Evolutionary conservation across 208 protist species (phyloP).

Genomic region (Phytomonas sp.): DNA sequence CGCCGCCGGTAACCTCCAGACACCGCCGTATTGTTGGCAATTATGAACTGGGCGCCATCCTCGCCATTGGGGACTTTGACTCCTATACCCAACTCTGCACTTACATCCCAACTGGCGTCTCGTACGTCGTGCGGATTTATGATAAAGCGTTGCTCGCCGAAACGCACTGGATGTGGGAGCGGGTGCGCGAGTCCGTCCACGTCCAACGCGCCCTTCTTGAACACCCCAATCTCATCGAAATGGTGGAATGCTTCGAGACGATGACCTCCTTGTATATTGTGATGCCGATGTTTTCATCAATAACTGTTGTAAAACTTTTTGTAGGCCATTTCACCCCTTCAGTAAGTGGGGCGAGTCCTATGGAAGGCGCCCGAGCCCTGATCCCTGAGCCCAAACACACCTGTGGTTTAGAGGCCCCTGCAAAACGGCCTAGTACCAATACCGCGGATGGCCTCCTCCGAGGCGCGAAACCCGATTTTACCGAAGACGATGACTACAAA

Average conservation of each 20-base stretch:
- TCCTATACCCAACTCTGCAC: constrained; percentile 72
- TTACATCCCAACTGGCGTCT: constrained; percentile 64
- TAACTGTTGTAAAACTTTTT: constrained; percentile 58
- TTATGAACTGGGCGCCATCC: constrained; percentile 71
- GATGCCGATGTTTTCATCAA: constrained; percentile 73
- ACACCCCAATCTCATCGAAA: constrained; percentile 78
- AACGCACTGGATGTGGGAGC: constrained; percentile 80
- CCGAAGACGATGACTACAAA: background rate
- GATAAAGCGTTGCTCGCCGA: constrained; percentile 62
- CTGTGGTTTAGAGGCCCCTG: background rate
- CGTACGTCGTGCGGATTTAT: constrained; percentile 81
- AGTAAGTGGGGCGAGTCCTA: background rate
- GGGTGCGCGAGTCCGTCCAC: constrained; percentile 65
- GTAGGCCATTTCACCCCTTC: constrained; percentile 15
- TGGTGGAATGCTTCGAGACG: constrained; percentile 83
- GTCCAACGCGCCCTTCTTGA: constrained; percentile 75
- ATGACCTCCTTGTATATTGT: constrained; percentile 74
- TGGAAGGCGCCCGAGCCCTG: background rate
- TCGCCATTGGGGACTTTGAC: constrained; percentile 81
- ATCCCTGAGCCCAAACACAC: background rate
- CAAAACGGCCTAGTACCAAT: background rate
- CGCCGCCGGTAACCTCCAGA: background rate
- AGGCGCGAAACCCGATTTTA: background rate
- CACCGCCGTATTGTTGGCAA: constrained; percentile 64
- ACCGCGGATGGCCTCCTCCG: background rate